These are phyloP conservation scores for Termitomyces sp. DNA, from an alignment of 1,284 basidiomycete species.

Conservation along the genomic window DNA sequence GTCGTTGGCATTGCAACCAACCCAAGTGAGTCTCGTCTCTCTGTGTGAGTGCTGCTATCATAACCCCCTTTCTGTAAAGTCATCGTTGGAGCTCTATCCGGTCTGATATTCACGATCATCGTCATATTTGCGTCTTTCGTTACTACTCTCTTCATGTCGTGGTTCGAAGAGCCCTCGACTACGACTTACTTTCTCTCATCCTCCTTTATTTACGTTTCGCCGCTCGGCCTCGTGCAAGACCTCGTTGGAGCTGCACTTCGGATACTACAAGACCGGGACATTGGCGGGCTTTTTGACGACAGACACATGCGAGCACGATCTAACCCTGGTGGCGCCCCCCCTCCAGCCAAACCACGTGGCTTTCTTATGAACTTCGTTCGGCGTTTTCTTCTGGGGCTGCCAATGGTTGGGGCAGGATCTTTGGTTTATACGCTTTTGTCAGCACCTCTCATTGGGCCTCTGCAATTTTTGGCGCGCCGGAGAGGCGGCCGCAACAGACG, in stretches of 20 bases:
- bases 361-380: conserved; percentile 52
- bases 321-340: conserved; percentile 9
- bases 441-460: conserved; percentile 52
- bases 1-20: conserved; percentile 70
- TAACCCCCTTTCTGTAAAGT: conserved; percentile 35
- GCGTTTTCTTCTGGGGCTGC: conserved; percentile 69
- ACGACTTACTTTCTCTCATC: conserved; percentile 35
- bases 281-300: conserved; percentile 39
- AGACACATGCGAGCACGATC: conserved; percentile 11
- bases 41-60: not conserved
- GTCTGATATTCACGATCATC: conserved; percentile 59
- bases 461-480: conserved; percentile 64
- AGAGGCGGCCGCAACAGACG: conserved; percentile 50
- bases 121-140: conserved; percentile 69
- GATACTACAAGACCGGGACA: conserved; percentile 56
- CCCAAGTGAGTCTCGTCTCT: conserved; percentile 41
- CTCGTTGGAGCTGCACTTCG: conserved; percentile 61
- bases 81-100: conserved; percentile 59
- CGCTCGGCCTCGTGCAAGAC: conserved; percentile 55
- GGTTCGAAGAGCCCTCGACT: conserved; percentile 41
- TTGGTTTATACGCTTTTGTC: conserved; percentile 66
- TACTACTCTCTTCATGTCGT: conserved; percentile 59
- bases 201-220: conserved; percentile 49
- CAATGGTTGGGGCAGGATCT: conserved; percentile 72
- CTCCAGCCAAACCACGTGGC: conserved; percentile 23